These are phyloP conservation scores for Neonectria magnoliae DNA, from an alignment of 2,329 filamentous ascomycete genomes.

Conservation along the genomic window DNA sequence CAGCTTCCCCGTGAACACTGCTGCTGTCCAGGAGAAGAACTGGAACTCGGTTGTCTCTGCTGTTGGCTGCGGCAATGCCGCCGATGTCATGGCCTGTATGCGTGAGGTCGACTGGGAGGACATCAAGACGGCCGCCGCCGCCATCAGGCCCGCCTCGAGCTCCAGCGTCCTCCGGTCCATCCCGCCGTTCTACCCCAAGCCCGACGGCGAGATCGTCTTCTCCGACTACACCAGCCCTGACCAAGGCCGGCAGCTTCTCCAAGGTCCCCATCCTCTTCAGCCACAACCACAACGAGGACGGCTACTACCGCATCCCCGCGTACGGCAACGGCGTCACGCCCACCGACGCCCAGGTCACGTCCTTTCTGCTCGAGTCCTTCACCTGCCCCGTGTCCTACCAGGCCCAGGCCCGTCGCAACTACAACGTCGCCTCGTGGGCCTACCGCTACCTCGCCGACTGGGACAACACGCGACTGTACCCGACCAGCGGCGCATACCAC, in stretches of 20 bases:
- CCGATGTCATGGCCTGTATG: conserved; percentile 50
- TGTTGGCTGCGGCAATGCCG: conserved; percentile 50
- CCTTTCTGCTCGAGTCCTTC: conserved; percentile 57
- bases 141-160: conserved; percentile 46
- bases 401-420: conserved; percentile 45
- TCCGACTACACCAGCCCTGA: conserved; percentile 49
- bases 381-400: conserved; percentile 56
- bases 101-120: conserved; percentile 47
- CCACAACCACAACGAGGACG: conserved; percentile 58
- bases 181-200: conserved; percentile 54
- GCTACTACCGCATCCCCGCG: conserved; percentile 58
- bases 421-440: conserved; percentile 53
- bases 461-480: conserved; percentile 57
- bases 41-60: conserved; percentile 54
- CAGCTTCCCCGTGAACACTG: conserved; percentile 55
- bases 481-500: conserved; percentile 59
- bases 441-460: conserved; percentile 62
- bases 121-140: conserved; percentile 50
- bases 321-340: conserved; percentile 52
- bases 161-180: conserved; percentile 50
- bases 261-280: conserved; percentile 55
- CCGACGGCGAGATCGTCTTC: conserved; percentile 54
- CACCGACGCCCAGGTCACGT: conserved; percentile 48
- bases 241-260: conserved; percentile 49
- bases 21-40: conserved; percentile 47